Conservation (phyloP, 2,329 filamentous ascomycete genomes). For the Botrytis galanthina region DNA sequence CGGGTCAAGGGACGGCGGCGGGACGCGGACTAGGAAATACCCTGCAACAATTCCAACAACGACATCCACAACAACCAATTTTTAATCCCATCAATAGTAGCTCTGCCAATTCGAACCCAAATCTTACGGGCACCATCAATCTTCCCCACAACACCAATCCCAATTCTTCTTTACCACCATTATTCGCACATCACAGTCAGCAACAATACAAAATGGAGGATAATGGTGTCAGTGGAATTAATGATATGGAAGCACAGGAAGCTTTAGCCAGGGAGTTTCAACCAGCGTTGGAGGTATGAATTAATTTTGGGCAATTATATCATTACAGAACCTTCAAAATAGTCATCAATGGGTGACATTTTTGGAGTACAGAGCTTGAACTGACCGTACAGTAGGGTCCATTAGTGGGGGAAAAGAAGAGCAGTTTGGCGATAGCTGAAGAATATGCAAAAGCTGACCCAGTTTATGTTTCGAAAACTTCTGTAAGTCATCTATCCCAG, state of each 20-base stretch:
- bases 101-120: background rate
- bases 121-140: background rate
- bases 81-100: slow-evolving; percentile 15
- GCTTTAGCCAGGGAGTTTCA: slow-evolving; percentile 59
- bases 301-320: background rate
- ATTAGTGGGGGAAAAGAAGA: slow-evolving; percentile 73
- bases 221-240: slow-evolving; percentile 19
- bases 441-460: slow-evolving; percentile 89
- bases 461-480: slow-evolving; percentile 81
- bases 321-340: background rate
- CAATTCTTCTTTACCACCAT: slow-evolving; percentile 22
- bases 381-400: slow-evolving; percentile 62
- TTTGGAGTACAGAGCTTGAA: slow-evolving; percentile 28
- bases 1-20: slow-evolving; percentile 1
- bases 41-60: slow-evolving; percentile 16
- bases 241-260: slow-evolving; percentile 51
- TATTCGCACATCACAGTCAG: slow-evolving; percentile 19
- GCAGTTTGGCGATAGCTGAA: slow-evolving; percentile 72
- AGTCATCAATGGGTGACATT: background rate
- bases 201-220: slow-evolving; percentile 32
- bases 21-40: slow-evolving; percentile 19
- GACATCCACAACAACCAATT: slow-evolving; percentile 19
- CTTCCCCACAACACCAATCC: slow-evolving; percentile 22
- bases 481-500: slow-evolving; percentile 54
- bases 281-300: slow-evolving; percentile 54